phyloP scores from a whole-genome alignment of 768 basidiomycete species.

The Boletus fagicola region DNA sequence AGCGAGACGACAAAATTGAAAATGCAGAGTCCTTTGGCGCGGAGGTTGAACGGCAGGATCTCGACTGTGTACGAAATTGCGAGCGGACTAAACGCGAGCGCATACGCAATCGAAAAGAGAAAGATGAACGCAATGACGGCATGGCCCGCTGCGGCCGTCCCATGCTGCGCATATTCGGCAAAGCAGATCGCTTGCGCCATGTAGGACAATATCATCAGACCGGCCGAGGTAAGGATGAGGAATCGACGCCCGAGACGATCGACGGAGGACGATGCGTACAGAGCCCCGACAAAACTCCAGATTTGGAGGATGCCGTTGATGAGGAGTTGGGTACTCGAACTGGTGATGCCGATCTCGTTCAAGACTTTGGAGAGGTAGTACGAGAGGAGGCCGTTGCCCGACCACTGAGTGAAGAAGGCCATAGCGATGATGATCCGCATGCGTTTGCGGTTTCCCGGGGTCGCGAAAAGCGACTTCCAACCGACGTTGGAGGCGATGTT shows the following conservation, averaged over 20 bases:
- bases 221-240: slow-evolving; percentile 58
- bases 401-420: slow-evolving; percentile 75
- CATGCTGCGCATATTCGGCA: slow-evolving; percentile 49
- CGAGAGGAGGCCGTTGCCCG: slow-evolving; percentile 68
- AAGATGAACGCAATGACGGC: slow-evolving; percentile 55
- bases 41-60: slow-evolving; percentile 75
- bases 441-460: slow-evolving; percentile 65
- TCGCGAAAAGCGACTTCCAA: slow-evolving; percentile 66
- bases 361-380: slow-evolving; percentile 73
- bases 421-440: slow-evolving; percentile 67
- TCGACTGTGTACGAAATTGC: slow-evolving; percentile 64
- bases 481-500: slow-evolving; percentile 56
- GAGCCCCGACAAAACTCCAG: slow-evolving; percentile 20
- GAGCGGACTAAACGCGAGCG: slow-evolving; percentile 78
- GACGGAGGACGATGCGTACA: slow-evolving; percentile 32
- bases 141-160: slow-evolving; percentile 48
- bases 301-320: slow-evolving; percentile 67
- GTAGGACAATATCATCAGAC: slow-evolving; percentile 65
- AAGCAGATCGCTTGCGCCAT: slow-evolving; percentile 67
- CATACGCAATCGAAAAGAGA: slow-evolving; percentile 48
- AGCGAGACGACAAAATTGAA: slow-evolving; percentile 69
- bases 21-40: slow-evolving; percentile 76
- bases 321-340: slow-evolving; percentile 50
- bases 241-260: slow-evolving; percentile 65
- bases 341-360: slow-evolving; percentile 58